These are phyloP conservation scores for Pneumocystis oryctolagi DNA, from an alignment of 1,139 yeast species.

Conservation along the genomic window DNA sequence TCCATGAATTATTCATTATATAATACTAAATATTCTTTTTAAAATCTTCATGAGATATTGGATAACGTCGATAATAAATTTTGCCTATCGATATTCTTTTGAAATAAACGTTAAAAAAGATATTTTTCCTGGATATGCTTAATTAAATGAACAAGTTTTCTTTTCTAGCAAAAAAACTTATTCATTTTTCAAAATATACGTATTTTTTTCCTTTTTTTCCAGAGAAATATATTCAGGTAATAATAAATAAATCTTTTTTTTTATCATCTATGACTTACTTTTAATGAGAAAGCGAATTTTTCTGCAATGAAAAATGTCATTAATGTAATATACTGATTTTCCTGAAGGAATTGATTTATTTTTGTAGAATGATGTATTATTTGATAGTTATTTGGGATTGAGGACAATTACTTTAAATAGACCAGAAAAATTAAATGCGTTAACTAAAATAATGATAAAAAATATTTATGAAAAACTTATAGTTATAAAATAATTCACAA, in stretches of 20 bases:
- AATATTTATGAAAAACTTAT: conserved; percentile 56
- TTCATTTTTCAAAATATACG: neutral
- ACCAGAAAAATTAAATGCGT: conserved; percentile 69
- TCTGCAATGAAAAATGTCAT: conserved; percentile 4
- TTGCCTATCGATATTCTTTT: neutral
- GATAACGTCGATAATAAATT: neutral
- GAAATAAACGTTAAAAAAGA: neutral
- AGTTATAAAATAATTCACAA: conserved; percentile 6
- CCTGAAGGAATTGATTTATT: neutral
- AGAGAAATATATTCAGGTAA: neutral
- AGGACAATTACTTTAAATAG: conserved; percentile 67
- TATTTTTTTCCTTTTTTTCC: neutral
- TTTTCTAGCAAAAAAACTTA: neutral
- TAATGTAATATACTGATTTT: conserved; percentile 20
- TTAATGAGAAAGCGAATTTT: neutral
- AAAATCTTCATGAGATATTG: neutral
- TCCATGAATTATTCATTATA: neutral
- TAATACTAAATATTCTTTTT: neutral
- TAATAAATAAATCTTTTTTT: neutral
- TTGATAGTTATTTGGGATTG: conserved; percentile 48
- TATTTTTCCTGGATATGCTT: neutral
- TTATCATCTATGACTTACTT: neutral
- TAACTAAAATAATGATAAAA: conserved; percentile 63
- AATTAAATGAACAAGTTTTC: neutral
- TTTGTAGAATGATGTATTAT: conserved; percentile 32